Percentiles rank a stretch among this genome's conserved stretches.
phyloP scores from a whole-genome alignment of 176 grass and related monocot species.

The Bolboschoenus planiculmis region DNA sequence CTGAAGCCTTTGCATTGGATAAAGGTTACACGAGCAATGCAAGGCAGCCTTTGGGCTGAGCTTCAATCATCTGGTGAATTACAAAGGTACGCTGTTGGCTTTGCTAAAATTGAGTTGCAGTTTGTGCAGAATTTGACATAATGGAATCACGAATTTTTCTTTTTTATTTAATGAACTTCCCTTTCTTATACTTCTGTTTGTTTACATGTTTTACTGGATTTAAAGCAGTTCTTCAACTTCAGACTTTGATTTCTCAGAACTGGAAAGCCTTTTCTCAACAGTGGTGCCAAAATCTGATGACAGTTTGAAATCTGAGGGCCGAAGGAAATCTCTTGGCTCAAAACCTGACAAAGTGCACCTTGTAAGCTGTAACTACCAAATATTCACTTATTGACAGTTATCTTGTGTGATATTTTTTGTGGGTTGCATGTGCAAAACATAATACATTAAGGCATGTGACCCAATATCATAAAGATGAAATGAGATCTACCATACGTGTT shows the following conservation, averaged over 20 bases:
- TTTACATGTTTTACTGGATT: constrained; percentile 21
- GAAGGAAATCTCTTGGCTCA: constrained; percentile 88
- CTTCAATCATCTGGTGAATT: constrained; percentile 66
- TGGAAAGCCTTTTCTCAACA: constrained; percentile 80
- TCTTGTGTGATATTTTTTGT: neutral
- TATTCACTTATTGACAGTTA: neutral
- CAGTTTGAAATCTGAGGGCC: constrained; percentile 59
- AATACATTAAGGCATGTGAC: neutral
- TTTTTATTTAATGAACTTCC: neutral
- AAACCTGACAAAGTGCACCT: constrained; percentile 97
- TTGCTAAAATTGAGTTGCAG: neutral
- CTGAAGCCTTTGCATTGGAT: constrained; percentile 94
- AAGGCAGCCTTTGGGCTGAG: constrained; percentile 97
- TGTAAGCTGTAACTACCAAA: constrained; percentile 41
- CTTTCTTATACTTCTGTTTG: constrained; percentile 13
- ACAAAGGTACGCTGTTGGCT: constrained; percentile 45
- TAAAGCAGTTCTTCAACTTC: constrained; percentile 64
- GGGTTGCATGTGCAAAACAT: neutral
- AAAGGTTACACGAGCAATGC: constrained; percentile 79
- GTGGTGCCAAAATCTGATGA: constrained; percentile 59
- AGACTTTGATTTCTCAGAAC: constrained; percentile 88
- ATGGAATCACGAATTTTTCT: neutral
- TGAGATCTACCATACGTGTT: neutral
- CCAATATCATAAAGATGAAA: neutral
- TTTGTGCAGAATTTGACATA: neutral